A percentile compares a stretch with the other conserved stretches of the same genome.
These are phyloP conservation scores for Fusarium multiceps DNA, from an alignment of 2,329 filamentous ascomycete species.

Conservation along the genomic window DNA sequence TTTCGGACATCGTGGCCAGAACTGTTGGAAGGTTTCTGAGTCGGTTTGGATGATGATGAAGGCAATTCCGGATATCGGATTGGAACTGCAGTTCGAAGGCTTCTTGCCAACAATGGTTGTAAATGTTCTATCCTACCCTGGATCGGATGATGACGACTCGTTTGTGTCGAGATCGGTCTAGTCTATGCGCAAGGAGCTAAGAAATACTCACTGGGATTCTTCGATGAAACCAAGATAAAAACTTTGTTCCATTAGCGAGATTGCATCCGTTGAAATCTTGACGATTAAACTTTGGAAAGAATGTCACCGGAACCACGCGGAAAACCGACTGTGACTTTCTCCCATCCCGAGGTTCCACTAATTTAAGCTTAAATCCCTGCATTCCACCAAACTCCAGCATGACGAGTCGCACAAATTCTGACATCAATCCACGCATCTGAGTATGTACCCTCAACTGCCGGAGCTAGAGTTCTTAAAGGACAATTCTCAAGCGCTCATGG, in stretches of 20 bases:
- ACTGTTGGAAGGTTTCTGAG: no score
- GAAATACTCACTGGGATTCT: no score
- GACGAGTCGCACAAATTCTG: background rate
- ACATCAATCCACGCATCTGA: background rate
- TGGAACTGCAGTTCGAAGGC: background rate
- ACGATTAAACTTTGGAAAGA: background rate
- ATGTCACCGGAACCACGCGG: accelerated
- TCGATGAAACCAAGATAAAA: background rate
- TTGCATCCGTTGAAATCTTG: background rate
- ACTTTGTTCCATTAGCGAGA: background rate
- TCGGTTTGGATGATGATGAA: no score
- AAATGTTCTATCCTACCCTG: background rate
- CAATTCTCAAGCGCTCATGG: background rate
- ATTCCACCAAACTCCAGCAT: background rate
- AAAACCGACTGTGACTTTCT: background rate
- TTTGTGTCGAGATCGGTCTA: background rate
- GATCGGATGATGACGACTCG: background rate
- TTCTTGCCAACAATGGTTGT: background rate
- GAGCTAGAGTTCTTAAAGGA: accelerated
- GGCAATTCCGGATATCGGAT: no score
- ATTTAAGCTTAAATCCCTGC: background rate
- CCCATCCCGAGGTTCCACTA: background rate
- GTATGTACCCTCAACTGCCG: background rate
- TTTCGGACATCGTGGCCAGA: background rate
- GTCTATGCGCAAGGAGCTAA: no score